These are phyloP conservation scores for Phyllosticta paracitricarpa DNA, from an alignment of 2,329 filamentous ascomycete species.

Conservation along the genomic window DNA sequence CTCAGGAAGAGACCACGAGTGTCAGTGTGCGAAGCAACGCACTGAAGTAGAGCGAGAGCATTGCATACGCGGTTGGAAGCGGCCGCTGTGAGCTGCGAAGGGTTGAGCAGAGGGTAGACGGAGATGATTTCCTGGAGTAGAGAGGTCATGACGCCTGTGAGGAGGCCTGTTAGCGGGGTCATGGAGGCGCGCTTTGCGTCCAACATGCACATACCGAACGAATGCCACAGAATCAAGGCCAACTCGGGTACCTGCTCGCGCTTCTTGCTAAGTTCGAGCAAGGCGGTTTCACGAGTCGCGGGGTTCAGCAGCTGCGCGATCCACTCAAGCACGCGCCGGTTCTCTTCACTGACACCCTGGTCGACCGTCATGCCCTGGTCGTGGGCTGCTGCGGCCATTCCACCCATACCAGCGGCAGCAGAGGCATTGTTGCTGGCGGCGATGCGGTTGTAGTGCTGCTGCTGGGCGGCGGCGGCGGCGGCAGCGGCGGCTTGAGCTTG, in stretches of 20 bases:
- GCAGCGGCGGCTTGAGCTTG: constrained; percentile 43
- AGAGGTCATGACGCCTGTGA: constrained; percentile 88
- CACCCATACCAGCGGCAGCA: constrained; percentile 23
- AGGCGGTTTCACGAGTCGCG: constrained; percentile 74
- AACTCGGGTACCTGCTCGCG: constrained; percentile 94
- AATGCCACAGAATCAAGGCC: constrained; percentile 95
- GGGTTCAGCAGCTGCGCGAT: constrained; percentile 87
- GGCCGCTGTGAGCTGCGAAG: constrained; percentile 93
- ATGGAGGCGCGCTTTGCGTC: not conserved
- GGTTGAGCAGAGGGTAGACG: constrained; percentile 92
- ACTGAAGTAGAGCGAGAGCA: constrained; percentile 87
- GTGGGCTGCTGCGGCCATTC: constrained; percentile 29
- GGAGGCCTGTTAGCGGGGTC: constrained; percentile 18
- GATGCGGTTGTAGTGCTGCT: constrained; percentile 62
- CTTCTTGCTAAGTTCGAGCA: constrained; percentile 97
- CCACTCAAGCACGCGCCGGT: constrained; percentile 82
- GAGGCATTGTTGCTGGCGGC: constrained; percentile 52
- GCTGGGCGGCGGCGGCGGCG: constrained; percentile 40
- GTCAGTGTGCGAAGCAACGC: constrained; percentile 94
- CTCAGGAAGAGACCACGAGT: constrained; percentile 88
- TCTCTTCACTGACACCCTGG: constrained; percentile 68
- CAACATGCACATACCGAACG: constrained; percentile 61
- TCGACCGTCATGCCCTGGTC: constrained; percentile 23
- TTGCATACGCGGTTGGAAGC: constrained; percentile 97
- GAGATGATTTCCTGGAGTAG: constrained; percentile 97